Evolutionary conservation across 805 yeast species (phyloP).

Genomic region (Pichia ethanolica): DNA sequence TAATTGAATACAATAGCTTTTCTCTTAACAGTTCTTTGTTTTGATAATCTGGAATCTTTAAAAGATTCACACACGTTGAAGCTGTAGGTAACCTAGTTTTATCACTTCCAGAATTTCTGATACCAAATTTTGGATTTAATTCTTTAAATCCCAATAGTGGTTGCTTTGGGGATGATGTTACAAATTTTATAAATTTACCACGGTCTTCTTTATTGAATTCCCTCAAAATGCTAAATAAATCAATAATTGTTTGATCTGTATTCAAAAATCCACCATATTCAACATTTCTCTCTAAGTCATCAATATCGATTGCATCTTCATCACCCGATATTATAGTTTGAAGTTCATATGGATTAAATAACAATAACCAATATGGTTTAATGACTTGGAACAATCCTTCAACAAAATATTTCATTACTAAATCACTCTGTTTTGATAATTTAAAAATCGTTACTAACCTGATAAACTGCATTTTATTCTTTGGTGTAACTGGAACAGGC

Average conservation of each 20-base stretch:
- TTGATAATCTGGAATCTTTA: slow-evolving; percentile 78
- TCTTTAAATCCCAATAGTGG: slow-evolving; percentile 82
- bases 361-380: slow-evolving; percentile 64
- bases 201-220: slow-evolving; percentile 62
- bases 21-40: slow-evolving; percentile 47
- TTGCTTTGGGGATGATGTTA: slow-evolving; percentile 86
- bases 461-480: slow-evolving; percentile 65
- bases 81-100: slow-evolving; percentile 73
- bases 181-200: slow-evolving; percentile 69
- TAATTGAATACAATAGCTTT: slow-evolving; percentile 72
- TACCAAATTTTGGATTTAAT: slow-evolving; percentile 72
- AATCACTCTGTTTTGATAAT: slow-evolving; percentile 52
- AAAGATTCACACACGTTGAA: slow-evolving; percentile 83
- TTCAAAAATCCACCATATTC: slow-evolving; percentile 49
- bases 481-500: slow-evolving; percentile 40
- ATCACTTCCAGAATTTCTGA: slow-evolving; percentile 56
- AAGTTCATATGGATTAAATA: slow-evolving; percentile 80
- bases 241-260: slow-evolving; percentile 48
- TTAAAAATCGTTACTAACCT: slow-evolving; percentile 74
- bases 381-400: slow-evolving; percentile 67
- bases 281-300: slow-evolving; percentile 58
- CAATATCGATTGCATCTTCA: slow-evolving; percentile 56
- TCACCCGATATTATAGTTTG: slow-evolving; percentile 84
- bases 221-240: slow-evolving; percentile 69
- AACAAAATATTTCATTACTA: slow-evolving; percentile 56